Percentiles rank a stretch among this genome's conserved stretches.
These are phyloP conservation scores for Raddia distichophylla DNA, from an alignment of 176 grass and related monocot species.

Conservation along the genomic window DNA sequence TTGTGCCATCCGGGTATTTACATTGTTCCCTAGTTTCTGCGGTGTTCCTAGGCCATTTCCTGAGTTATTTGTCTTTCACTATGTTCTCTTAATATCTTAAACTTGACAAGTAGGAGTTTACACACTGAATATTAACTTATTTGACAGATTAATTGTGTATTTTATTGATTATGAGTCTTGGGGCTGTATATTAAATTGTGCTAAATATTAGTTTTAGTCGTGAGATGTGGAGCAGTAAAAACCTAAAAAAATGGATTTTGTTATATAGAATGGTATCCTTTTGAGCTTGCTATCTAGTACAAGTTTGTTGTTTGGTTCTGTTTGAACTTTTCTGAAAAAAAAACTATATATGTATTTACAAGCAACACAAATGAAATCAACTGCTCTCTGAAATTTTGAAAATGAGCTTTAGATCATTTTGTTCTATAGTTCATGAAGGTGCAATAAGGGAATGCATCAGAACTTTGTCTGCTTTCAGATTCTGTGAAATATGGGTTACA, in stretches of 20 bases:
- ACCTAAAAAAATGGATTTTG: not conserved
- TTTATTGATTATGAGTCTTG: constrained; percentile 20
- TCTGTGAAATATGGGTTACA: constrained; percentile 14
- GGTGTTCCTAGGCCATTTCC: constrained; percentile 24
- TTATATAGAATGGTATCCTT: constrained; percentile 5
- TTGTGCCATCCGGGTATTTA: constrained; percentile 90
- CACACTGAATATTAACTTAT: constrained; percentile 16
- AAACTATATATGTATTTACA: constrained; percentile 13
- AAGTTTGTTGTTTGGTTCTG: constrained; percentile 7
- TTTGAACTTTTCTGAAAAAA: not conserved
- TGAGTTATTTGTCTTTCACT: constrained; percentile 26
- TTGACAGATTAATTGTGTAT: constrained; percentile 14
- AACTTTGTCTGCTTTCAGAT: constrained; percentile 13
- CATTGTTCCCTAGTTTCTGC: constrained; percentile 25
- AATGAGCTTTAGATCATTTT: not conserved
- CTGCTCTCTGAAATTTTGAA: constrained; percentile 1
- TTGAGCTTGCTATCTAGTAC: constrained; percentile 11
- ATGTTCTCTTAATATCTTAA: constrained; percentile 10
- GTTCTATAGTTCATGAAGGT: constrained; percentile 16
- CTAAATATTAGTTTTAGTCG: constrained; percentile 23
- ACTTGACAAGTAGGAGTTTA: not conserved
- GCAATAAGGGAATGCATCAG: not conserved
- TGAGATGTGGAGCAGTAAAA: constrained; percentile 5
- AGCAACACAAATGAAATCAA: not conserved
- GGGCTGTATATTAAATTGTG: not conserved